A percentile compares a stretch with the other conserved stretches of the same genome.
Evolutionary conservation across 2,329 filamentous ascomycete genomes (phyloP).

Genomic region (Chalara sp.): DNA sequence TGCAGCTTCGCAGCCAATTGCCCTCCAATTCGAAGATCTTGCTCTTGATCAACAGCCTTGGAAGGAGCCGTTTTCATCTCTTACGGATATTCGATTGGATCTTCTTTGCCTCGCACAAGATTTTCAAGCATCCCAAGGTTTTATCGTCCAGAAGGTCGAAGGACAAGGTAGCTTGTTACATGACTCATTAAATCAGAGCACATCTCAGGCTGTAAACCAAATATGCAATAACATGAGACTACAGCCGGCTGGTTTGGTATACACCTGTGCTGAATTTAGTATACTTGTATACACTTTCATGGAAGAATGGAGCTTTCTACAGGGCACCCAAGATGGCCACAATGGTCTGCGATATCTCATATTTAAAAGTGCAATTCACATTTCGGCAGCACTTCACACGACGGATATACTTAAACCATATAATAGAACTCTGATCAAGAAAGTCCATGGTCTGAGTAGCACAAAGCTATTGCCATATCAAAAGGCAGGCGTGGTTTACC

Average conservation of each 20-base stretch:
- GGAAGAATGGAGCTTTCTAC: conserved; percentile 24
- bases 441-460: conserved; percentile 17
- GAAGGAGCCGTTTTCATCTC: conserved; percentile 8
- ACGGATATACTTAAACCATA: conserved; percentile 3
- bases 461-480: conserved; percentile 11
- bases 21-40: conserved; percentile 16
- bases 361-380: conserved; percentile 10
- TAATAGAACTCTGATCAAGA: conserved; percentile 9
- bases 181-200: conserved; percentile 4
- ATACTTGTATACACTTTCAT: conserved; percentile 20
- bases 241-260: conserved; percentile 16
- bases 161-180: conserved; percentile 12
- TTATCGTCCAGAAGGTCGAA: conserved; percentile 2
- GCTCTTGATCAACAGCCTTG: conserved; percentile 6
- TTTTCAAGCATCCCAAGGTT: conserved; percentile 11
- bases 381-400: conserved; percentile 1
- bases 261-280: conserved; percentile 8
- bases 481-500: conserved; percentile 12
- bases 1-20: conserved; percentile 4
- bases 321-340: conserved; percentile 1
- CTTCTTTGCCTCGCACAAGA: conserved; percentile 21
- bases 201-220: conserved; percentile 9
- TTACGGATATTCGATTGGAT: conserved; percentile 14
- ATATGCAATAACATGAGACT: conserved; percentile 15
- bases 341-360: conserved; percentile 19